Evolutionary conservation across 352 stramenopile species (phyloP).

Genomic region (Globisporangium perplexum): DNA sequence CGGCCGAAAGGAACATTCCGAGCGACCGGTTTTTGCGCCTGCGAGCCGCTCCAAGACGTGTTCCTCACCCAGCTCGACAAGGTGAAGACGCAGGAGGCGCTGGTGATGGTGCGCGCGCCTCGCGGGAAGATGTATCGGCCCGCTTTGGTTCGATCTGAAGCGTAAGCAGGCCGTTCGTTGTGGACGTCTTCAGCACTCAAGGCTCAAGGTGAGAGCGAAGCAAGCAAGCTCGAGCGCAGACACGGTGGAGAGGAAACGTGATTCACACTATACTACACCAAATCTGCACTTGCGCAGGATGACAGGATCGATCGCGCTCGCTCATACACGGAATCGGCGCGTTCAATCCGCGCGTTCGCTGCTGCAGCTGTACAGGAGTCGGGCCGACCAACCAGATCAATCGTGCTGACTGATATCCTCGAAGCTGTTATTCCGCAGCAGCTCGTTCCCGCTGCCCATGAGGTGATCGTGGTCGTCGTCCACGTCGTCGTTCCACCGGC

Average conservation of each 20-base stretch:
- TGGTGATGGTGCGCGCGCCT: slow-evolving; percentile 48
- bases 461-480: slow-evolving; percentile 65
- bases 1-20: slow-evolving; percentile 61
- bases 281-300: neutral
- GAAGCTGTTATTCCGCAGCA: slow-evolving; percentile 54
- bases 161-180: too few species aligned
- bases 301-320: neutral
- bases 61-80: slow-evolving; percentile 21
- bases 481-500: slow-evolving; percentile 28
- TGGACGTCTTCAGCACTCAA: too few species aligned
- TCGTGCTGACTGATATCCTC: slow-evolving; percentile 29
- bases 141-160: slow-evolving; percentile 7
- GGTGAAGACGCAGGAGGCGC: slow-evolving; percentile 7
- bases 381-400: neutral
- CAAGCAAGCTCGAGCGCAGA: neutral
- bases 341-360: neutral
- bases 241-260: neutral
- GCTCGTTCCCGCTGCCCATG: slow-evolving; percentile 71
- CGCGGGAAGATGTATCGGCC: slow-evolving; percentile 51
- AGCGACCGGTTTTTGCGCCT: slow-evolving; percentile 57
- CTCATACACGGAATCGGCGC: neutral
- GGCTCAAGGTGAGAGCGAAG: too few species aligned
- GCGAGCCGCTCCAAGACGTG: slow-evolving; percentile 53
- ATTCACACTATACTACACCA: slow-evolving; percentile 10
- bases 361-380: neutral